phyloP scores from a whole-genome alignment of 2,329 filamentous ascomycete species.

The Aspergillus flavus region DNA sequence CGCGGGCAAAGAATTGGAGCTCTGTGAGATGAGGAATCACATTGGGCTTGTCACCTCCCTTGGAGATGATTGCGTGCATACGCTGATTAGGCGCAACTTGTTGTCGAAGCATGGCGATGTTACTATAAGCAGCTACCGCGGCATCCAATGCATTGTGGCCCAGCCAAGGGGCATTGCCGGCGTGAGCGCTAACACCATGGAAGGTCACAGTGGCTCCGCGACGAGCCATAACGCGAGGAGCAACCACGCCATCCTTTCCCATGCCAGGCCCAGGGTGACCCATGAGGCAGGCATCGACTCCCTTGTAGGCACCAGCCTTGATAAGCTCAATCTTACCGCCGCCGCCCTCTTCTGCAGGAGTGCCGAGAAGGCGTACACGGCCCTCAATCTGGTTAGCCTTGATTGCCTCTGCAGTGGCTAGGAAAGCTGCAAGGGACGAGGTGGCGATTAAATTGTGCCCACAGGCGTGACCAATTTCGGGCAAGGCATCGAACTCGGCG shows the following conservation, averaged over 20 bases:
- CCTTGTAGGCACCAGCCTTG: neutral
- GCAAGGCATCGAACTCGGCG: neutral
- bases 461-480: neutral
- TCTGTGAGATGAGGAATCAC: neutral
- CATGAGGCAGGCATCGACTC: neutral
- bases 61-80: neutral
- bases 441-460: neutral
- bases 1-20: neutral
- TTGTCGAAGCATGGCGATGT: neutral
- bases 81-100: neutral
- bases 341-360: neutral
- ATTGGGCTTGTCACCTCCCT: neutral
- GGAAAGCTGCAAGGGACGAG: neutral
- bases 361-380: neutral
- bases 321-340: neutral
- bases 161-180: neutral
- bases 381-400: neutral
- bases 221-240: neutral
- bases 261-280: neutral
- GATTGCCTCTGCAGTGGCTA: neutral
- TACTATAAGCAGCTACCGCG: neutral
- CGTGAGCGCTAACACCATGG: neutral
- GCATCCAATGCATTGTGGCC: neutral
- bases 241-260: neutral
- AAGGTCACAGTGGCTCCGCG: neutral